Conservation (phyloP, 148 eudicot genomes). For the Suaeda aralocaspica region DNA sequence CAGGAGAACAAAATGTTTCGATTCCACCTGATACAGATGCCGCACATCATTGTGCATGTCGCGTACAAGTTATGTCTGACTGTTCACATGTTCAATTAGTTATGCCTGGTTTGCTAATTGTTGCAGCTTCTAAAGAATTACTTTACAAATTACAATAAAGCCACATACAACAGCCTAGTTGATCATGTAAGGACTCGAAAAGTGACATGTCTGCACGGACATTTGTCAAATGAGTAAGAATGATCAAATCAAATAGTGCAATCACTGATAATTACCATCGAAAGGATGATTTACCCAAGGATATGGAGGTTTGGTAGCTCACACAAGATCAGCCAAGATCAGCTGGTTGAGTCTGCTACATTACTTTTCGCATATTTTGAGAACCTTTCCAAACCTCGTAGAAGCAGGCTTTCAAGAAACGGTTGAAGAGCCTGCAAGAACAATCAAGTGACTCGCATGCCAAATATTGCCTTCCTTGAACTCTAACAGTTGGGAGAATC, state of each 20-base stretch:
- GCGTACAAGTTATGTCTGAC: background rate
- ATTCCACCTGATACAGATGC: background rate
- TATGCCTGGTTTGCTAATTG: background rate
- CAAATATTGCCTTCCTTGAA: background rate
- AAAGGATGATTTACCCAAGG: background rate
- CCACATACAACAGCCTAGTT: background rate
- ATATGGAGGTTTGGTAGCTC: background rate
- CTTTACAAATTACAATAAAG: background rate
- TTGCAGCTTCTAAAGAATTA: background rate
- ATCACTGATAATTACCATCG: background rate
- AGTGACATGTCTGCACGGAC: slow-evolving; percentile 7
- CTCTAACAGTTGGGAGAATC: no score
- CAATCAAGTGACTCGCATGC: background rate
- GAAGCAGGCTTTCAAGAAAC: slow-evolving; percentile 66
- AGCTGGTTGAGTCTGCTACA: slow-evolving; percentile 29
- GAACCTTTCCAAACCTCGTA: slow-evolving; percentile 76
- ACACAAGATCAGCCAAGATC: slow-evolving; percentile 20
- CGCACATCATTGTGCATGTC: background rate
- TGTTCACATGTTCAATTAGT: background rate
- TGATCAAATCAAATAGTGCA: background rate
- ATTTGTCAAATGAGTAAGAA: background rate
- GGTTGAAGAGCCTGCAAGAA: slow-evolving; percentile 74
- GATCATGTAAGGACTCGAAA: background rate
- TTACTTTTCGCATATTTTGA: slow-evolving; percentile 50
- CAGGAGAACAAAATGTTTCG: background rate